Evolutionary conservation across 1,284 basidiomycete species (phyloP).

Genomic region (Ceratobasidium sp.): DNA sequence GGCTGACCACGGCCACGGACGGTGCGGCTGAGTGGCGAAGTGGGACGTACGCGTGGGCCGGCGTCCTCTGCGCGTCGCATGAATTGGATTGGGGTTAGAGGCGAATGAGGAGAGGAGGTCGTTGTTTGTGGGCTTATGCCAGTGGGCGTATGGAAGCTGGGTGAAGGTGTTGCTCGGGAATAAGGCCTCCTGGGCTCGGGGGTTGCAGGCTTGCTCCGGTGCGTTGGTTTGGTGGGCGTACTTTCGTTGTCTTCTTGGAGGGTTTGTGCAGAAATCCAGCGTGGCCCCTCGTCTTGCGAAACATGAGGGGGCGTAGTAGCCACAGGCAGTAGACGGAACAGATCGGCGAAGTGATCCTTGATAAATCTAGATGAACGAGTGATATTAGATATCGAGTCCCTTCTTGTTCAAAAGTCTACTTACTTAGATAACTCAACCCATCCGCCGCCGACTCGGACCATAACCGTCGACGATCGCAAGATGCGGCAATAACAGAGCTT

Average conservation of each 20-base stretch:
- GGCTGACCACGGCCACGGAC: conserved; percentile 41
- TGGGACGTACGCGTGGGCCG: conserved; percentile 33
- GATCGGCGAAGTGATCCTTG: conserved; percentile 85
- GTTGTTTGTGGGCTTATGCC: conserved; percentile 63
- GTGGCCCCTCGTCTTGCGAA: conserved; percentile 69
- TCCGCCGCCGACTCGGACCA: conserved; percentile 96
- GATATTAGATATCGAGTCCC: conserved; percentile 9
- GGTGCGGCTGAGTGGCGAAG: conserved; percentile 36
- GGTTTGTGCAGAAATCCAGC: conserved; percentile 85
- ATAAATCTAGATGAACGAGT: conserved; percentile 76
- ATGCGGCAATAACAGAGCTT: conserved; percentile 93
- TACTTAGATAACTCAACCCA: conserved; percentile 92
- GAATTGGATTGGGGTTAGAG: conserved; percentile 69
- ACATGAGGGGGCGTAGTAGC: conserved; percentile 66
- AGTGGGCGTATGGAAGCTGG: conserved; percentile 57
- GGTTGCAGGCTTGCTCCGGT: conserved; percentile 60
- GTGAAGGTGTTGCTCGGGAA: conserved; percentile 62
- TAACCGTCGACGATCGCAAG: conserved; percentile 90
- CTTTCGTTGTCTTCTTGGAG: conserved; percentile 68
- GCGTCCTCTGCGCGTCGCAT: conserved; percentile 65
- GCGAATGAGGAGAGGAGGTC: conserved; percentile 64
- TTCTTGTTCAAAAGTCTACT: conserved; percentile 54
- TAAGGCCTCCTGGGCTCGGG: conserved; percentile 47
- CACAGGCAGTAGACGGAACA: conserved; percentile 72
- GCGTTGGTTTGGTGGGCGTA: conserved; percentile 49